Evolutionary conservation across 371 early-diverging fungal species (phyloP).

Genomic region (Batkoa obscura): DNA sequence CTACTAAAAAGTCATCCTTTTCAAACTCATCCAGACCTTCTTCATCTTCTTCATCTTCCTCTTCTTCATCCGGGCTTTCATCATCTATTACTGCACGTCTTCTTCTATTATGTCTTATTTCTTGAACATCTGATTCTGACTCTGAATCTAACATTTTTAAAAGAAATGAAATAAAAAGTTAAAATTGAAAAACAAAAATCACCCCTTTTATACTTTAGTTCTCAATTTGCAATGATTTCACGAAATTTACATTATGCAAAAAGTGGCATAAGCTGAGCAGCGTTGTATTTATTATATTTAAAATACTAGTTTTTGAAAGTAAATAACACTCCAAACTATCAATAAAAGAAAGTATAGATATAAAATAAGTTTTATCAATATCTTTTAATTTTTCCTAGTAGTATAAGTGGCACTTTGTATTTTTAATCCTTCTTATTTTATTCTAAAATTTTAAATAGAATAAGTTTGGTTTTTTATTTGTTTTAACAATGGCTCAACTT

Average conservation of each 20-base stretch:
- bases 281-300: too few relatives aligned
- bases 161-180: background rate
- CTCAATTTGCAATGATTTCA: too few relatives aligned
- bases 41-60: constrained; percentile 12
- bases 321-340: too few relatives aligned
- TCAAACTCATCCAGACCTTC: constrained; percentile 8
- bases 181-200: background rate
- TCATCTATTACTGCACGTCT: constrained; percentile 11
- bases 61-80: constrained; percentile 15
- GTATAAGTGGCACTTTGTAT: too few relatives aligned
- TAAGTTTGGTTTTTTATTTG: background rate
- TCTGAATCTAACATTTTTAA: constrained; percentile 6
- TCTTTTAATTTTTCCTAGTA: too few relatives aligned
- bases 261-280: too few relatives aligned
- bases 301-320: too few relatives aligned
- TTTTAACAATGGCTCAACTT: background rate
- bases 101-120: constrained; percentile 10
- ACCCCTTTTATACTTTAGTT: background rate
- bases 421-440: too few relatives aligned
- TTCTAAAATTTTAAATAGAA: too few relatives aligned
- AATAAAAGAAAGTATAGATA: too few relatives aligned
- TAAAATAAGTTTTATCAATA: too few relatives aligned
- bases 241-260: too few relatives aligned
- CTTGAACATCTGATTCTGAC: constrained; percentile 10
- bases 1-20: constrained; percentile 8